These are phyloP conservation scores for Pythium angustatum DNA, from an alignment of 352 stramenopile species.

Conservation along the genomic window DNA sequence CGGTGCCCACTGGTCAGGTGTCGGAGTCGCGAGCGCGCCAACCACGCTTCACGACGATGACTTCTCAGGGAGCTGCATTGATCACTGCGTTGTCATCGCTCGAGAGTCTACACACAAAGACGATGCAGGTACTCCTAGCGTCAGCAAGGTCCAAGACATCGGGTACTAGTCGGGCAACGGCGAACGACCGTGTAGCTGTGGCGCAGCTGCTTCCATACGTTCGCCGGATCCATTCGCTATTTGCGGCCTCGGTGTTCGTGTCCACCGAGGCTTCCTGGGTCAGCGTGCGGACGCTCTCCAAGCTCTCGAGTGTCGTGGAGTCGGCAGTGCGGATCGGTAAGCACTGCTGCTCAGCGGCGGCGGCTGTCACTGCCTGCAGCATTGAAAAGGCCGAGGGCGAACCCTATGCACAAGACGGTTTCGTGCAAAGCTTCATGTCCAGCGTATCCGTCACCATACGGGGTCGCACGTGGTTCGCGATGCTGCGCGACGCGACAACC, in stretches of 20 bases:
- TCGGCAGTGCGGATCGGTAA: slow-evolving; percentile 11
- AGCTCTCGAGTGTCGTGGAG: slow-evolving; percentile 22
- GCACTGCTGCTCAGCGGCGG: not conserved
- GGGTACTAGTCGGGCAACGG: not conserved
- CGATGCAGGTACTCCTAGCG: not conserved
- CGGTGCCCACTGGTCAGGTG: too few species aligned
- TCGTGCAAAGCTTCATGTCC: slow-evolving; percentile 19
- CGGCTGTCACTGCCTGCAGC: not conserved
- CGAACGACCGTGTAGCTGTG: too few species aligned
- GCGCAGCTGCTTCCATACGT: too few species aligned
- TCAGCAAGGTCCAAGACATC: not conserved
- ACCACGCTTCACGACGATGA: slow-evolving; percentile 11
- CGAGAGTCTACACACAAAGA: slow-evolving; percentile 10
- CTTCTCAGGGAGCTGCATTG: slow-evolving; percentile 18
- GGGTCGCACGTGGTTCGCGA: slow-evolving; percentile 22
- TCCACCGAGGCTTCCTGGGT: slow-evolving; percentile 25
- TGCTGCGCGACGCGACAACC: slow-evolving; percentile 19
- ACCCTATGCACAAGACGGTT: too few species aligned
- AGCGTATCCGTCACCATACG: slow-evolving; percentile 18
- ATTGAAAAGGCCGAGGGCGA: too few species aligned
- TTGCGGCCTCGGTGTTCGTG: slow-evolving; percentile 22
- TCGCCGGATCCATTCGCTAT: slow-evolving; percentile 21
- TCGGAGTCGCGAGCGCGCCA: not conserved
- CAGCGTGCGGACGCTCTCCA: slow-evolving; percentile 14
- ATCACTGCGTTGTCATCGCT: slow-evolving; percentile 2